Conservation (phyloP, 306 rosid species). For the Ormosia semicastrata region DNA sequence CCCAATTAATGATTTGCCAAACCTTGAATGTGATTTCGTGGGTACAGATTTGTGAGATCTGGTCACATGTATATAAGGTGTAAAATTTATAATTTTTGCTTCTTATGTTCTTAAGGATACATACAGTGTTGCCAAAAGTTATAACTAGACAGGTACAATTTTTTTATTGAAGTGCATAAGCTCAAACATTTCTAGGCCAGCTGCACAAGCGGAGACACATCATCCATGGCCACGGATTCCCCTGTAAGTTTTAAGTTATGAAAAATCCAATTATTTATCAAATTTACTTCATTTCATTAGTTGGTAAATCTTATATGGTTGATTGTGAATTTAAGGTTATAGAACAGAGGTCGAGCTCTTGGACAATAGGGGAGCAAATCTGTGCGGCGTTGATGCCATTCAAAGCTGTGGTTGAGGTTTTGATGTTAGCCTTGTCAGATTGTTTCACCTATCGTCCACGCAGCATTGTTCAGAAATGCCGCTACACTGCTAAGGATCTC, state of each 20-base stretch:
- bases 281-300: not conserved
- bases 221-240: not conserved
- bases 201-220: not conserved
- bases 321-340: not conserved
- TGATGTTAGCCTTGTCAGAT: conserved; percentile 40
- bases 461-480: not conserved
- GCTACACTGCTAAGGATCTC: conserved; percentile 21
- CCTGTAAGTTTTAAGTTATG: not conserved
- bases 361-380: conserved; percentile 43
- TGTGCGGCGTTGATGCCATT: conserved; percentile 53
- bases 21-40: not conserved
- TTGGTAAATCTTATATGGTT: not conserved
- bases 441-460: conserved; percentile 44
- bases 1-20: not conserved
- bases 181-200: not conserved
- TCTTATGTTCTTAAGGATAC: too few relatives aligned
- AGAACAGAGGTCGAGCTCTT: conserved; percentile 49
- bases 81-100: too few relatives aligned
- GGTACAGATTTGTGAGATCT: not conserved
- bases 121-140: too few relatives aligned
- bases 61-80: not conserved
- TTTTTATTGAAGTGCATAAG: too few relatives aligned
- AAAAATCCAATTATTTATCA: not conserved
- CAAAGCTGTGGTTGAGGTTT: conserved; percentile 40
- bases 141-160: too few relatives aligned